Evolutionary conservation across 108 stramenopile species (phyloP), one percentile per base, ranked within the genome.

Genomic region (Skeletonema menzelii): DNA sequence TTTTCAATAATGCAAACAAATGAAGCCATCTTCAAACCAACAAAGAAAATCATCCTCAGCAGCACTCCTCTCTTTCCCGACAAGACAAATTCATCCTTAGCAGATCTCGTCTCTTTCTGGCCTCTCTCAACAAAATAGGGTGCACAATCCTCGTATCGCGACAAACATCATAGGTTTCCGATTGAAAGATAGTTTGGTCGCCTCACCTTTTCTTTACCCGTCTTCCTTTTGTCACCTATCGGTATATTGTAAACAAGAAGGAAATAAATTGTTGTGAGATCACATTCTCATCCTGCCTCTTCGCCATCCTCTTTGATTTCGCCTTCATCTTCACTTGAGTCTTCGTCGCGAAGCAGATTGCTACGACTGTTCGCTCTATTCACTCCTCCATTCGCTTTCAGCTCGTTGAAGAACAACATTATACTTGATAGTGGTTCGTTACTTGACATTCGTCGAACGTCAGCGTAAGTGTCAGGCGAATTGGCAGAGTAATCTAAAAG

Each of bases 241-340:
- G 8, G 20, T 53, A 22, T 53, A 3, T 3, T 49, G 20, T 24
- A 22, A 53, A 22, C 49, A 53, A 53, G 49, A 22, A n/a, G 20
- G 49, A 53, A 47, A 53, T 53, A 8, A 53, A 53, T n/a, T 53
- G 20, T 53, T 53, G 49, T 53, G 2, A 53, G 49, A 53, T 53
- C 2, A 47, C 60, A 8, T 4, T 61, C 53, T 53, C 20, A 53
- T 22, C 24, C 49, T 66, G 63, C 68, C 13, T 80, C 55, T 70
- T 85, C 88, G 0, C 62, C 76, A 60, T 88, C 92, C 82, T 95
- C 93, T 12, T 85, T 73, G 15, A 95, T 95, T 74, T 95, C 93
- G 19, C 93, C 93, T 78, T 95, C 93, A 58, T 95, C 93, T 75
- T 95, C 93, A 61, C 91, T 92, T n/a, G 90, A 92, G 59, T 88